phyloP scores from a whole-genome alignment of 805 yeast genomes.

The Kregervanrija fluxuum region DNA sequence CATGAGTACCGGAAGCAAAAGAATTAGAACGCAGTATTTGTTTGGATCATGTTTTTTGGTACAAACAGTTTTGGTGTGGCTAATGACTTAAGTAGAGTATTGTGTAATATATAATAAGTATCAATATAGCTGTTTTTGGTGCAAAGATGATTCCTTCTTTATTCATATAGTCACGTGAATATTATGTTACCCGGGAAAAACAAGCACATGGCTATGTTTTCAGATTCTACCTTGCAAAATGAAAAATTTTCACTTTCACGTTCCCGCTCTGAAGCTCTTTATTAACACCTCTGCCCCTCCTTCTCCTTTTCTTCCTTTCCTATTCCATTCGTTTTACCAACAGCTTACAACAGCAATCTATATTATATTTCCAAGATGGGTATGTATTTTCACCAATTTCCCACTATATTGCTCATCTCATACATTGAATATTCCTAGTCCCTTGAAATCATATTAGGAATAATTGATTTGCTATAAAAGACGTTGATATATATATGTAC shows the following conservation, averaged over 20 bases:
- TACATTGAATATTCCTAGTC: too few relatives aligned
- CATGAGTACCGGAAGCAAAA: conserved; percentile 60
- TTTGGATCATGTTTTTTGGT: conserved; percentile 78
- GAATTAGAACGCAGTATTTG: conserved; percentile 78
- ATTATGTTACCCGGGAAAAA: too few relatives aligned
- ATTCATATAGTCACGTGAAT: too few relatives aligned
- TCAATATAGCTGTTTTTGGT: too few relatives aligned
- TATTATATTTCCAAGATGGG: conserved; percentile 9
- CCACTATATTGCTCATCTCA: too few relatives aligned
- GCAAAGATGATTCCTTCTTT: too few relatives aligned
- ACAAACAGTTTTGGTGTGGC: conserved; percentile 71
- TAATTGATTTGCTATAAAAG: too few relatives aligned
- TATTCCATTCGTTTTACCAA: neutral
- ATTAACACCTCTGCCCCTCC: neutral
- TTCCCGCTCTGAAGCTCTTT: too few relatives aligned
- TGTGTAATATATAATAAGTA: neutral
- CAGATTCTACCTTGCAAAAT: neutral
- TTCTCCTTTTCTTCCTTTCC: neutral
- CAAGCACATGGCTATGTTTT: neutral
- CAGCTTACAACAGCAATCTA: conserved; percentile 2
- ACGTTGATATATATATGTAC: too few relatives aligned
- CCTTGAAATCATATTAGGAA: too few relatives aligned
- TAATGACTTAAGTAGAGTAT: conserved; percentile 36
- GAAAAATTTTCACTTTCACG: neutral
- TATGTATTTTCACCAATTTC: conserved; percentile 2